Percentiles rank a stretch among this genome's conserved stretches.
These are phyloP conservation scores for Schizochytrium sp. DNA, from an alignment of 108 stramenopile genomes.

Conservation along the genomic window DNA sequence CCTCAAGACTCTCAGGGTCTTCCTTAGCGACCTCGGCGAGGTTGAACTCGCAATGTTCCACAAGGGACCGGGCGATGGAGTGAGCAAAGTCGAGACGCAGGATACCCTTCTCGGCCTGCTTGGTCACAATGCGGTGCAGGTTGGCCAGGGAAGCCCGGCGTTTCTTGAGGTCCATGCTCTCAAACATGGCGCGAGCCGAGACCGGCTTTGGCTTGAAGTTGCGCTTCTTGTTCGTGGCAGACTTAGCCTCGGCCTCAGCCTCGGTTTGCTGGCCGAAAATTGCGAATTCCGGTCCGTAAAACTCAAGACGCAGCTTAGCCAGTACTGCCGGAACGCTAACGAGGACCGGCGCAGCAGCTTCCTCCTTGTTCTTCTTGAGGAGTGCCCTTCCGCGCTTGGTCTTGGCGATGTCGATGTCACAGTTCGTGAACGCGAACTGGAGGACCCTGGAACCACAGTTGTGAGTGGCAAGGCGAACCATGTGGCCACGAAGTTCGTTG, in stretches of 20 bases:
- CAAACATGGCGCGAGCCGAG: neutral
- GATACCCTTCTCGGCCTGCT: slow-evolving; percentile 44
- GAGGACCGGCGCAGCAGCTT: slow-evolving; percentile 7
- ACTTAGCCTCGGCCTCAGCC: neutral
- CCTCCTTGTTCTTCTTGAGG: neutral
- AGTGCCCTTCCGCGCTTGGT: neutral
- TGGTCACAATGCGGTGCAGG: slow-evolving; percentile 6
- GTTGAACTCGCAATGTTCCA: slow-evolving; percentile 23
- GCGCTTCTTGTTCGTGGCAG: neutral
- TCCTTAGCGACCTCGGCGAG: neutral
- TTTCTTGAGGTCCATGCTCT: neutral
- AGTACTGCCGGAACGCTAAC: neutral
- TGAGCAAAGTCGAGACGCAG: slow-evolving; percentile 38
- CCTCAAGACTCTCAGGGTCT: neutral
- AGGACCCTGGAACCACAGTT: slow-evolving; percentile 45
- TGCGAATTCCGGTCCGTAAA: slow-evolving; percentile 19
- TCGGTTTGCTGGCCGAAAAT: neutral
- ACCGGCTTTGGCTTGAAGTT: neutral
- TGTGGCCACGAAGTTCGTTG: slow-evolving; percentile 49
- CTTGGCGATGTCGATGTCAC: slow-evolving; percentile 33
- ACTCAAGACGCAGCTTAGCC: slow-evolving; percentile 32
- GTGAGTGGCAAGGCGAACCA: slow-evolving; percentile 39
- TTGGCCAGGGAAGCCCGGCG: slow-evolving; percentile 4
- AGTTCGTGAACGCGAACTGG: slow-evolving; percentile 33
- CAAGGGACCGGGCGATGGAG: neutral